These are phyloP conservation scores for Daldinia eschscholtzii DNA, from an alignment of 2,329 filamentous ascomycete genomes.

Conservation along the genomic window DNA sequence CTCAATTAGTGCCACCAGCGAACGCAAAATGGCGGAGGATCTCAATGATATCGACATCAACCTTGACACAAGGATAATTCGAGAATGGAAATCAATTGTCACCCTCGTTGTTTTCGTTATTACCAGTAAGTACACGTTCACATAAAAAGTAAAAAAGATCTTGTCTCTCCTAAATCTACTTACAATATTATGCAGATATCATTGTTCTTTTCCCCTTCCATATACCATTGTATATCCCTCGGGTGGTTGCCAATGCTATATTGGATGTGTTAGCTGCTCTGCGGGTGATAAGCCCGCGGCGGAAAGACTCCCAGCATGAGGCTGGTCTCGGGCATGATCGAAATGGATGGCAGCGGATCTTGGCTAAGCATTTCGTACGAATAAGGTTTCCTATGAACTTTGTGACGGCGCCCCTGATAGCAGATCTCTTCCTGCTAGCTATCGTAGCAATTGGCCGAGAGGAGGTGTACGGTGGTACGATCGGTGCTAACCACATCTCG, in stretches of 20 bases:
- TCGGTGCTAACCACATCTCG: conserved; percentile 74
- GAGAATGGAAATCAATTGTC: conserved; percentile 76
- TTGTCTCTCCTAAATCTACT: conserved; percentile 7
- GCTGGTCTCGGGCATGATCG: conserved; percentile 8
- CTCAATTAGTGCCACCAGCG: neutral
- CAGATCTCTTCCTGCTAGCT: conserved; percentile 77
- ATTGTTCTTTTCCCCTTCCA: conserved; percentile 77
- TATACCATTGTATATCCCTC: conserved; percentile 72
- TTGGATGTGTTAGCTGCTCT: conserved; percentile 57
- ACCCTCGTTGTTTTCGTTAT: conserved; percentile 77
- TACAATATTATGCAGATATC: conserved; percentile 64
- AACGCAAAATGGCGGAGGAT: conserved; percentile 40
- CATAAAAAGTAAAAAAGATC: too few relatives aligned
- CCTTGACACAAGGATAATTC: conserved; percentile 68
- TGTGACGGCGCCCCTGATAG: conserved; percentile 77
- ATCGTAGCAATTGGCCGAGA: conserved; percentile 74
- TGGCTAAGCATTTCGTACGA: conserved; percentile 59
- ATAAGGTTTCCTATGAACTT: conserved; percentile 76
- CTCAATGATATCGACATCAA: conserved; percentile 35
- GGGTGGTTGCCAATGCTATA: conserved; percentile 59
- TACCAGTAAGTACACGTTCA: conserved; percentile 70
- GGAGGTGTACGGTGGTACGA: conserved; percentile 77
- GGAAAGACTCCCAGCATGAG: conserved; percentile 43
- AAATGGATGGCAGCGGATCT: conserved; percentile 42
- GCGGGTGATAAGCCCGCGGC: conserved; percentile 66